Conservation (phyloP, 2,329 filamentous ascomycete genomes). For the Penicillium fuscoglaucum region DNA sequence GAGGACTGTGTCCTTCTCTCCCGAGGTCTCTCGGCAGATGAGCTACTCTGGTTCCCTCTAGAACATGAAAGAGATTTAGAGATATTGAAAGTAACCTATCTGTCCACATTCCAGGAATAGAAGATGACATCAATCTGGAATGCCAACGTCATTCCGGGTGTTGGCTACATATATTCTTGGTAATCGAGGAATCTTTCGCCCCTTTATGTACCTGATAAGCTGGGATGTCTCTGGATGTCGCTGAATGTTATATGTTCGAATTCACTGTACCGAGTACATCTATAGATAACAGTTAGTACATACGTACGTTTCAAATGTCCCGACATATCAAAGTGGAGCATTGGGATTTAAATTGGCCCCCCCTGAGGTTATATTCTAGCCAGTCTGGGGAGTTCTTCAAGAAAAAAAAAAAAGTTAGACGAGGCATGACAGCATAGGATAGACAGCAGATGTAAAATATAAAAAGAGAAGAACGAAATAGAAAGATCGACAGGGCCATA, state of each 20-base stretch:
- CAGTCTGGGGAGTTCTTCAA: constrained; percentile 5
- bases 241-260: too few relatives aligned
- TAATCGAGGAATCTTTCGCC: background rate
- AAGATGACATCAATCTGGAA: constrained; percentile 10
- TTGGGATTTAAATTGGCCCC: background rate
- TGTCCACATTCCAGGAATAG: background rate
- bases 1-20: background rate
- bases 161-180: background rate
- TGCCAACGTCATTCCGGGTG: constrained; percentile 9
- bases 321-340: constrained; percentile 11
- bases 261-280: background rate
- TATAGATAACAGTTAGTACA: background rate
- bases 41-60: background rate
- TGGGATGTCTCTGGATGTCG: background rate
- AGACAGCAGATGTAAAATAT: background rate
- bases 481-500: constrained; percentile 3
- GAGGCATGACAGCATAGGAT: background rate
- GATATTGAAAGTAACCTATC: background rate
- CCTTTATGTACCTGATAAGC: background rate
- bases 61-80: background rate
- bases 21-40: background rate
- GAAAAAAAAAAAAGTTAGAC: background rate
- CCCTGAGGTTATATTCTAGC: background rate
- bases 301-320: background rate
- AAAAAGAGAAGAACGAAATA: background rate